Evolutionary conservation across 2,329 filamentous ascomycete species (phyloP), one percentile per base, ranked within the genome.

Genomic region (Phyllachora maydis): DNA sequence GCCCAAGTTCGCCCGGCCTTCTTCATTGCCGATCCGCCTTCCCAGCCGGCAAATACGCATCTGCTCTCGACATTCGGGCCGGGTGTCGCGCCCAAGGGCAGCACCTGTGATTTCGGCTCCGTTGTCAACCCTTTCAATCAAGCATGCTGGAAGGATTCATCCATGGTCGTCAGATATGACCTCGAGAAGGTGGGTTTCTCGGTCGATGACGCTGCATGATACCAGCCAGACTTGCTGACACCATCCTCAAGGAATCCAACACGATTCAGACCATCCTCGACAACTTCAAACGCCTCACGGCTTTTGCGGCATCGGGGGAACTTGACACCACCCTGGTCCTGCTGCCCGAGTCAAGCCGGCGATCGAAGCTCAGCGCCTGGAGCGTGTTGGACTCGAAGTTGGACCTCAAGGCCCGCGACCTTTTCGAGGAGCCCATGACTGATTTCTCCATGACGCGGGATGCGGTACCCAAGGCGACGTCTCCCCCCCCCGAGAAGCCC

Each of bases 251-350:
- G 52, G 39, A 56, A 16, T 35, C 47, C 11, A 38, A 51, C 11
- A 36, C 49, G 10, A 32, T 69, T 27, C 36, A 48, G 11, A 39
- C 50, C 14, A 40, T 69, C 19, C 36, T 52, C 26, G 38, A 48
- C 5, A 51, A 49, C 32, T 38, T 68, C 26, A 38, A 47, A 6
- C 45, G 52, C 16, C 47, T 68, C 19, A 35, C 44, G 15, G 40
- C 46, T 21, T 49, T 59, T 17, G 56, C 60, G 25, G 40, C 51
- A 19, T 39, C 47, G 11, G 56, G 56, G 30, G 53, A 60, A 22
- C 49, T 68, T 35, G 61, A 72, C 31, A 61, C 61, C 13, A 57
- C 59, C 8, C 37, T 70, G 18, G 38, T 75, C 9, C 41, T 70
- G 26, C 43, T 73, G 11, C 59, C 63, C 24, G 43, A 54, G 26